Base-by-base conservation (phyloP, 257 asterid species). In the Striga asiatica region DNA sequence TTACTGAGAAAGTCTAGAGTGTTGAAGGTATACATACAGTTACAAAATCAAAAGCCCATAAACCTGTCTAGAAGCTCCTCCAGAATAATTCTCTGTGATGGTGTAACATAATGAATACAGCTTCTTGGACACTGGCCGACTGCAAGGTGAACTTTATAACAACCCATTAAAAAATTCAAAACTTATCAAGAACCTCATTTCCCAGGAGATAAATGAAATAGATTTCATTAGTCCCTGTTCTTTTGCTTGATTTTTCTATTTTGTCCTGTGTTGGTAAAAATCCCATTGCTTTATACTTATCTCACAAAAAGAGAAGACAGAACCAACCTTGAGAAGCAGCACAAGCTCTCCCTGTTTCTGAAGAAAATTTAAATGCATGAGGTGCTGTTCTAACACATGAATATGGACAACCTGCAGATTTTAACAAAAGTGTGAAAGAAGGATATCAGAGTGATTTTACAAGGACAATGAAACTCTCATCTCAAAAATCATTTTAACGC, bases 61-160 rank as follows among this genome's bases (percentile, higher is more conserved):
- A 80, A 37, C 98, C 91, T 72, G 28, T 62, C 71, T 60, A 86
- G 98, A 48, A 89, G 84, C 81, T 89, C 98, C 81, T 86, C 92
- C 39, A 86, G 78, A 70, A 89, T 69, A 41, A 80, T 60, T 78
- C 96, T 79, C 64, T 89, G 98, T 42, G 85, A 81, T 54, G 95
- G 95, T 39, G 98, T 89, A 22, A 86, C 98, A 61, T 78, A 83
- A 60, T 86, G 93, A 42, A 89, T 86, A 52, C 98, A 86, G 59
- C 68, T 78, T 71, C 86, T 81, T 10, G 96, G 98, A 75, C 98
- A 89, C 76, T 78, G 95, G 34, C 85, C 81, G 11, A 74, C 89
- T 54, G 98, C 96, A 61, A 63, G 50, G 58, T 75, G 83, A 66
- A 89, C 86, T 66, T 52, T 67, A 54, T 80, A 76, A 69, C 81